These are phyloP conservation scores for Barnettozyma californica DNA, from an alignment of 805 yeast species.

Conservation along the genomic window DNA sequence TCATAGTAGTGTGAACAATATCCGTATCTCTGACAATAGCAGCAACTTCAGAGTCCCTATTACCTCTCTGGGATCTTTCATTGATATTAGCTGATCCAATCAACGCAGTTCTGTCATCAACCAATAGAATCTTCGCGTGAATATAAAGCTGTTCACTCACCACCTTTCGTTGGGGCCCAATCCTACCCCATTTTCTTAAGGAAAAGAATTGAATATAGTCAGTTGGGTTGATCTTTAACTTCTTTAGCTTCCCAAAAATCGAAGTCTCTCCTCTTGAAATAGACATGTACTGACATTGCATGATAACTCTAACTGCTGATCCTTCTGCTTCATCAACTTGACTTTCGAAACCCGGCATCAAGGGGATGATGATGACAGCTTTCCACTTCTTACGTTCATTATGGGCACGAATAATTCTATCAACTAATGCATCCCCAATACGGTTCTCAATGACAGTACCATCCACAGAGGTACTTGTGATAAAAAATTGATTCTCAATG, in stretches of 20 bases:
- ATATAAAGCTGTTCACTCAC: slow-evolving; percentile 90
- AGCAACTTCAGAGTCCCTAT: slow-evolving; percentile 91
- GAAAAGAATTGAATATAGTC: slow-evolving; percentile 91
- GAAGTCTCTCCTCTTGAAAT: slow-evolving; percentile 87
- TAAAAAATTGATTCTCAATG: slow-evolving; percentile 92
- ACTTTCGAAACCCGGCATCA: slow-evolving; percentile 96
- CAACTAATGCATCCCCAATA: slow-evolving; percentile 97
- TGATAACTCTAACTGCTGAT: slow-evolving; percentile 88
- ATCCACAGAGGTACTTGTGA: slow-evolving; percentile 82
- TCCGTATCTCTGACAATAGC: slow-evolving; percentile 82
- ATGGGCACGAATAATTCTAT: slow-evolving; percentile 86
- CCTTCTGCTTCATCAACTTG: slow-evolving; percentile 93
- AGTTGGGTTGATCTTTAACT: slow-evolving; percentile 80
- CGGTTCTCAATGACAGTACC: slow-evolving; percentile 81
- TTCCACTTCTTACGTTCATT: slow-evolving; percentile 75
- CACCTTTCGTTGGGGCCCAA: slow-evolving; percentile 67
- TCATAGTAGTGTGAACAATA: slow-evolving; percentile 62
- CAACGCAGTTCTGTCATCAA: slow-evolving; percentile 88
- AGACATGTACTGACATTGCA: slow-evolving; percentile 94
- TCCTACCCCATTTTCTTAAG: slow-evolving; percentile 90
- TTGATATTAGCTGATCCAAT: slow-evolving; percentile 97
- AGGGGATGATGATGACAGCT: slow-evolving; percentile 86
- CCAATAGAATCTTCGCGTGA: slow-evolving; percentile 88
- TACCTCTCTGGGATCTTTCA: slow-evolving; percentile 93
- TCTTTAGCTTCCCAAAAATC: slow-evolving; percentile 74